Evolutionary conservation across 2,329 filamentous ascomycete genomes (phyloP).

Genomic region (Verticillium dahliae): DNA sequence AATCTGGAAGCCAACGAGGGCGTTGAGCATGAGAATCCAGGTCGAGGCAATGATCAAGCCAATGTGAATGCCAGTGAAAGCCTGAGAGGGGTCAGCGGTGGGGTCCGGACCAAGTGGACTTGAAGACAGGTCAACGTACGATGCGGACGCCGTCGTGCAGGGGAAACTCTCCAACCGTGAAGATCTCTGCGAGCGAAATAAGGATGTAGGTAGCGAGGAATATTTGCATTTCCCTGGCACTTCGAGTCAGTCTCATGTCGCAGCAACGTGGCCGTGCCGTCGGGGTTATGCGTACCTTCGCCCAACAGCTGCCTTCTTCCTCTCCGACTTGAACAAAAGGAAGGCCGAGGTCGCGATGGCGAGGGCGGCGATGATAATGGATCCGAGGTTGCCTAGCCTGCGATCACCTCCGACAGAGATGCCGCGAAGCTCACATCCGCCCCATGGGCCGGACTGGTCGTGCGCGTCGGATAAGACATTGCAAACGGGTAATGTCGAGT

Average conservation of each 20-base stretch:
- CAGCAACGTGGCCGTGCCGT: neutral
- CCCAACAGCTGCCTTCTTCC: constrained; percentile 89
- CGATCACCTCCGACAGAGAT: constrained; percentile 62
- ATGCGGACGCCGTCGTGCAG: constrained; percentile 63
- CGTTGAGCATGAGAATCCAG: constrained; percentile 90
- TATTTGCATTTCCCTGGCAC: constrained; percentile 82
- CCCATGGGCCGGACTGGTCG: constrained; percentile 54
- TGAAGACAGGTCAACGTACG: constrained; percentile 39
- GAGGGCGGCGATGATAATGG: constrained; percentile 73
- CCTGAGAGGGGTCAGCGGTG: constrained; percentile 38
- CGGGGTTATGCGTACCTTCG: constrained; percentile 58
- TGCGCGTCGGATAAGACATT: constrained; percentile 65
- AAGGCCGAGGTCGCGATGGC: constrained; percentile 64
- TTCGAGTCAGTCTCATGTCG: constrained; percentile 4
- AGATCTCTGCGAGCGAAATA: constrained; percentile 91
- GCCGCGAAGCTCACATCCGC: constrained; percentile 68
- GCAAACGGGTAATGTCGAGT: constrained; percentile 77
- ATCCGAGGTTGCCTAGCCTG: constrained; percentile 82
- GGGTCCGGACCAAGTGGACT: neutral
- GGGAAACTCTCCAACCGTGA: constrained; percentile 87
- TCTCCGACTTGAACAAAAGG: constrained; percentile 74
- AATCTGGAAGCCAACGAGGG: constrained; percentile 85
- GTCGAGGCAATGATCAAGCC: constrained; percentile 81
- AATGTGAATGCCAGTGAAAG: constrained; percentile 84
- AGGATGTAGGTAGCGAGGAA: constrained; percentile 84